These are phyloP conservation scores for Backusella tuberculispora DNA, from an alignment of 192 early-diverging fungal species.

Conservation along the genomic window DNA sequence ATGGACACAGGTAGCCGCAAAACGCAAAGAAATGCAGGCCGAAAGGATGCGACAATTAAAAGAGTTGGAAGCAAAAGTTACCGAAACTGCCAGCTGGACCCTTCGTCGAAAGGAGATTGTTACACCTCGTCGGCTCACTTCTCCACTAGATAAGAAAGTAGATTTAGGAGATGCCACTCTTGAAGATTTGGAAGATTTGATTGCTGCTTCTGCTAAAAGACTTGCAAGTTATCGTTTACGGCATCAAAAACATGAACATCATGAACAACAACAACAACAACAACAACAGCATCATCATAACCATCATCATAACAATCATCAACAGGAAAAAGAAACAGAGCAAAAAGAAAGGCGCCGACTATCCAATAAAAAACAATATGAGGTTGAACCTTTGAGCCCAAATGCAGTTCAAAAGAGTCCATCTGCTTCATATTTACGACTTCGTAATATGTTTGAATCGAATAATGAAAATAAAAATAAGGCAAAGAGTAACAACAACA, in stretches of 20 bases:
- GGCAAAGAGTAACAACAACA: not conserved
- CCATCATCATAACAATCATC: not conserved
- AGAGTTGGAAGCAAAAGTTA: slow-evolving; percentile 25
- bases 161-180: slow-evolving; percentile 34
- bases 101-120: slow-evolving; percentile 20
- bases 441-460: slow-evolving; percentile 20
- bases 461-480: not conserved
- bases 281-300: not conserved
- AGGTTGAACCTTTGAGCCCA: slow-evolving; percentile 2
- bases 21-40: slow-evolving; percentile 21
- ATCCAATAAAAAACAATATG: not conserved
- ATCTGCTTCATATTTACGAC: slow-evolving; percentile 15
- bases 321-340: not conserved
- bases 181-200: slow-evolving; percentile 33
- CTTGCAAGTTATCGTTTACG: slow-evolving; percentile 25
- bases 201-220: slow-evolving; percentile 35
- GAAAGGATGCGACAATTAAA: slow-evolving; percentile 22
- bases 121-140: not conserved
- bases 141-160: not conserved
- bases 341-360: not conserved
- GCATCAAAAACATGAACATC: slow-evolving; percentile 4
- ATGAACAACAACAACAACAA: not conserved
- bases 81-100: slow-evolving; percentile 17
- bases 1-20: slow-evolving; percentile 25
- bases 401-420: not conserved